These are phyloP conservation scores for Saccharomycopsis hybrid DNA, from an alignment of 1,139 yeast genomes.

Conservation along the genomic window DNA sequence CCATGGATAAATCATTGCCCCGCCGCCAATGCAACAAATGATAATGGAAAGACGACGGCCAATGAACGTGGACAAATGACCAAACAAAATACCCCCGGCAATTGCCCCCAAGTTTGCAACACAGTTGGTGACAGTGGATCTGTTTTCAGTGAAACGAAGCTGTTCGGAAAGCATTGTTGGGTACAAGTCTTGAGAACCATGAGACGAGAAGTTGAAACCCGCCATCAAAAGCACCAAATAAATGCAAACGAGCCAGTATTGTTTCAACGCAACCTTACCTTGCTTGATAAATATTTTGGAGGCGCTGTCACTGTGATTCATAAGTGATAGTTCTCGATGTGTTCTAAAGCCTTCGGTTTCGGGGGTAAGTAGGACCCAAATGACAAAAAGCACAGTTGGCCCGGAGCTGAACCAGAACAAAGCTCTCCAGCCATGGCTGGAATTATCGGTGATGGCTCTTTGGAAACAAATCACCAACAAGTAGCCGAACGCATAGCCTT, in stretches of 20 bases:
- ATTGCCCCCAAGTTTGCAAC: constrained; percentile 71
- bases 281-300: constrained; percentile 22
- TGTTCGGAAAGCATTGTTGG: constrained; percentile 58
- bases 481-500: constrained; percentile 71
- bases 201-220: constrained; percentile 64
- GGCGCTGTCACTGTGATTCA: constrained; percentile 24
- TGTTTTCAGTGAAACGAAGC: constrained; percentile 42
- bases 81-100: constrained; percentile 55
- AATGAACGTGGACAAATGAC: constrained; percentile 51
- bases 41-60: constrained; percentile 58
- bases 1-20: constrained; percentile 66
- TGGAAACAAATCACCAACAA: constrained; percentile 57
- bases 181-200: constrained; percentile 68
- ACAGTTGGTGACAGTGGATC: constrained; percentile 59
- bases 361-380: constrained; percentile 49
- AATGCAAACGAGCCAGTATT: constrained; percentile 39
- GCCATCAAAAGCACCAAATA: constrained; percentile 54
- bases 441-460: constrained; percentile 50
- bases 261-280: constrained; percentile 30
- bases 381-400: constrained; percentile 49
- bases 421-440: constrained; percentile 63
- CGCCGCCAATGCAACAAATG: constrained; percentile 55
- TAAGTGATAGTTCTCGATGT: constrained; percentile 25
- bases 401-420: constrained; percentile 79
- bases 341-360: constrained; percentile 52